These are phyloP conservation scores for Helminthosporium solani DNA, from an alignment of 2,329 filamentous ascomycete species.

Conservation along the genomic window DNA sequence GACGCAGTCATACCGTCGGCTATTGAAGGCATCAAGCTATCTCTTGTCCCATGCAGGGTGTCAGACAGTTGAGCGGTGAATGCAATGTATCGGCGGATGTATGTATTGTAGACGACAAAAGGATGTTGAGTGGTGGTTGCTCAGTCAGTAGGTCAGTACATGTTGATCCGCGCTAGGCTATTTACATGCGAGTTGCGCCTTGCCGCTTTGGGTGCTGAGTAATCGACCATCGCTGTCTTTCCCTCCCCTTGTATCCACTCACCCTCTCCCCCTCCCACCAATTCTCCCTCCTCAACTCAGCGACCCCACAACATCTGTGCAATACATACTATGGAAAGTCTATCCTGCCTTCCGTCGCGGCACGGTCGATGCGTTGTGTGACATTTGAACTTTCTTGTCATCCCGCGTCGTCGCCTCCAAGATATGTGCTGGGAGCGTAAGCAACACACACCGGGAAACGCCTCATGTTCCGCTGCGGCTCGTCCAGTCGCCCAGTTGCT, in stretches of 20 bases:
- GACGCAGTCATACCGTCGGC: conserved; percentile 24
- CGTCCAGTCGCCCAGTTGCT: conserved; percentile 25
- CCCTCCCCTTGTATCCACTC: too few relatives aligned
- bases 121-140: too few relatives aligned
- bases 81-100: neutral
- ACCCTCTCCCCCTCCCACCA: too few relatives aligned
- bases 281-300: too few relatives aligned
- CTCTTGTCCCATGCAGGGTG: conserved; percentile 23
- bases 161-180: too few relatives aligned
- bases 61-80: conserved; percentile 26
- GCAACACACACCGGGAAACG: conserved; percentile 17
- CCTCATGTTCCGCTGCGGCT: conserved; percentile 18
- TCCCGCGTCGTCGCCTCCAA: too few relatives aligned
- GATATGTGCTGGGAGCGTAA: too few relatives aligned
- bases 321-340: neutral
- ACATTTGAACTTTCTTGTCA: neutral
- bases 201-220: conserved; percentile 22
- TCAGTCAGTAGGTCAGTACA: too few relatives aligned
- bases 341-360: neutral
- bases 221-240: conserved; percentile 14
- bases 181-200: conserved; percentile 30
- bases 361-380: neutral
- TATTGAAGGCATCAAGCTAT: conserved; percentile 34
- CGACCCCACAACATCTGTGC: too few relatives aligned
- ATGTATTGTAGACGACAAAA: too few relatives aligned